A percentile compares a stretch with the other conserved stretches of the same genome.
Conservation (phyloP, 192 early-diverging fungal species). For the Cladochytrium replicatum region DNA sequence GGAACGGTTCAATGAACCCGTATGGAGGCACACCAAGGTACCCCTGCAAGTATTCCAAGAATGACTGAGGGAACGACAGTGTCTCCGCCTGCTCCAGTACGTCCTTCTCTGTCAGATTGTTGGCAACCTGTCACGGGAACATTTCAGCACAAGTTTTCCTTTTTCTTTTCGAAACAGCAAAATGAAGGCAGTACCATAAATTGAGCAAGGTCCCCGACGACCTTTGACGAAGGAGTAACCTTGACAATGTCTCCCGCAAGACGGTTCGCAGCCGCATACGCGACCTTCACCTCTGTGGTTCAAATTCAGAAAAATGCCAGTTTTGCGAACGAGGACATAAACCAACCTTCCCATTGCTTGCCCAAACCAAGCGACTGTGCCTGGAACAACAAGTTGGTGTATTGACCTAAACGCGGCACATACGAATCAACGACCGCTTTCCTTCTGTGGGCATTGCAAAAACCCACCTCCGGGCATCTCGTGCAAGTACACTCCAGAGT, state of each 20-base stretch:
- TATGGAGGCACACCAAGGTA: slow-evolving; percentile 88
- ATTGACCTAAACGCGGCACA: slow-evolving; percentile 58
- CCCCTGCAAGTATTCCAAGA: slow-evolving; percentile 96
- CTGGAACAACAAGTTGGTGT: slow-evolving; percentile 98
- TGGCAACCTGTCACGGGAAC: slow-evolving; percentile 32
- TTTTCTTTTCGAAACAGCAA: neutral
- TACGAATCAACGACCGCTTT: no score
- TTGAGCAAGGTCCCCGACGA: slow-evolving; percentile 96
- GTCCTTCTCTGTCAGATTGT: slow-evolving; percentile 64
- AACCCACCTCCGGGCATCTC: slow-evolving; percentile 90
- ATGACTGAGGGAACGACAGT: slow-evolving; percentile 87
- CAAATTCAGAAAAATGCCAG: neutral
- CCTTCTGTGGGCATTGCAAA: neutral
- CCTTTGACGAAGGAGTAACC: slow-evolving; percentile 96
- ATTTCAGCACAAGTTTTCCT: no score
- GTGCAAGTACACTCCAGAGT: slow-evolving; percentile 87
- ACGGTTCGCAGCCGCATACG: slow-evolving; percentile 81
- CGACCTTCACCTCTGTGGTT: slow-evolving; percentile 66
- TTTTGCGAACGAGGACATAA: neutral
- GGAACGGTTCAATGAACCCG: slow-evolving; percentile 88
- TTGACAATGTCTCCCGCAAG: slow-evolving; percentile 95
- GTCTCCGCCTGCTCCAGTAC: slow-evolving; percentile 63
- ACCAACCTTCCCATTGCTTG: slow-evolving; percentile 65
- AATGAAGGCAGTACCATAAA: slow-evolving; percentile 67
- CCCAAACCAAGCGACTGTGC: slow-evolving; percentile 88